Evolutionary conservation across 2,329 filamentous ascomycete genomes (phyloP), one percentile per base, ranked within the genome.

Genomic region (Fusarium xylarioides): DNA sequence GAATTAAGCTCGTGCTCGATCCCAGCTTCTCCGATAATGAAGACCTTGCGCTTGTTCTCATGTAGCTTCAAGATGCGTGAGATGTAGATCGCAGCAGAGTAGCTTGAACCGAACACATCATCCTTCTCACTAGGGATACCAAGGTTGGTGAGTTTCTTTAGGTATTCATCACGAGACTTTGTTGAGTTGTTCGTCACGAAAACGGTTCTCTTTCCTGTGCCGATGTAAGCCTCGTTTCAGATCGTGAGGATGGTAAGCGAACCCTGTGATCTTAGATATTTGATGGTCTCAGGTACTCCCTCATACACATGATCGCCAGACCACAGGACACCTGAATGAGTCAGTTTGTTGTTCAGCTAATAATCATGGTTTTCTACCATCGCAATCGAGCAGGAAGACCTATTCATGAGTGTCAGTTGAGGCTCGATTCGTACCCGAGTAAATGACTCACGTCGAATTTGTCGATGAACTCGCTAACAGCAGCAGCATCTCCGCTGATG

Each of bases 181-280:
- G 96, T 98, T 79, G 95, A 98, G 86, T 99, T 99, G 85, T 99
- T 99, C 44, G 96, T 99, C 58, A 99, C 96, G 80, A 99, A 99
- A 61, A 99, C 91, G 38, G 96, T 89, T 80, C 92, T 92, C 83
- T 99, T 99, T 80, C 94, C 95, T 96, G 59, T 28, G 8, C 19
- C 14, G 26, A 44, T 63, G 60, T 74, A 34, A 74, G 61, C 38
- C 18, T 57, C 44, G 35, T 30, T 70, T 70, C 21, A 11, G 44
- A 28, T 32, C 52, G 7, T 57, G 62, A 52, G 54, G 35, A 38
- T 21, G n/a, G 18, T 37, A 34, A 43, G 26, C 64, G 47, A 67
- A 95, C 95, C 94, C 90, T 90, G 93, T 64, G 90, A 91, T 79
- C 94, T 91, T 71, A 99, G 85, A 83, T 97, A 87, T 69, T 94